A percentile compares a stretch with the other conserved stretches of the same genome.
Conservation (phyloP, 169 alveolate genomes). For the Cryptosporidium ubiquitum region DNA sequence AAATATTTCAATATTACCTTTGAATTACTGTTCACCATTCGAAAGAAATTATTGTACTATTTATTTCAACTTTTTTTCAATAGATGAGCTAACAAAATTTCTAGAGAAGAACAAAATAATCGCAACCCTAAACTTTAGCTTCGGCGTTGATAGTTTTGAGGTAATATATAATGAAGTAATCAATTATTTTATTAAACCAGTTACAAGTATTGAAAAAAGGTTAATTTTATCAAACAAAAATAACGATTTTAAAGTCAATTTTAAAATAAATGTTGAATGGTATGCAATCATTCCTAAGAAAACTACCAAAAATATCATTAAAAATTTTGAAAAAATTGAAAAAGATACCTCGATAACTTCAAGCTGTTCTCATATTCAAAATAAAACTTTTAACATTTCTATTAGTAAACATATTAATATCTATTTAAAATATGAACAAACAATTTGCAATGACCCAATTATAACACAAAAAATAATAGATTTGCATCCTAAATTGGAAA, state of each 20-base stretch:
- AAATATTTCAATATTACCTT: slow-evolving; percentile 2
- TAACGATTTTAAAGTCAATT: neutral
- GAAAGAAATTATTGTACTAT: slow-evolving; percentile 11
- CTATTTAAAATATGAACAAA: slow-evolving; percentile 17
- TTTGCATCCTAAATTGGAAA: neutral
- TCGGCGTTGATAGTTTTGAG: neutral
- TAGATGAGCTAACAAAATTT: neutral
- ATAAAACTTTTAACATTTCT: neutral
- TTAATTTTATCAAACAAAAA: neutral
- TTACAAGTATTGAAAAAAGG: neutral
- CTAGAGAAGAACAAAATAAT: slow-evolving; percentile 18
- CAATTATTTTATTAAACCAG: slow-evolving; percentile 16
- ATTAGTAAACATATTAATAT: neutral
- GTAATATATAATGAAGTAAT: neutral
- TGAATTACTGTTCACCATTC: slow-evolving; percentile 62
- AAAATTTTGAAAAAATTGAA: neutral
- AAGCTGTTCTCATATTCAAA: neutral
- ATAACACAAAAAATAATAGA: neutral
- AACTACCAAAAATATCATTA: neutral
- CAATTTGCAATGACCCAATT: slow-evolving; percentile 43
- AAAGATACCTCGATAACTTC: neutral
- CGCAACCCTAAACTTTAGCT: neutral
- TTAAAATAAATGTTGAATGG: slow-evolving; percentile 20
- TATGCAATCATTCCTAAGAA: slow-evolving; percentile 8
- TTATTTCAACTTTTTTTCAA: slow-evolving; percentile 26